Base-by-base conservation (phyloP, 1,139 yeast genomes). In the Pneumocystis carinii region DNA sequence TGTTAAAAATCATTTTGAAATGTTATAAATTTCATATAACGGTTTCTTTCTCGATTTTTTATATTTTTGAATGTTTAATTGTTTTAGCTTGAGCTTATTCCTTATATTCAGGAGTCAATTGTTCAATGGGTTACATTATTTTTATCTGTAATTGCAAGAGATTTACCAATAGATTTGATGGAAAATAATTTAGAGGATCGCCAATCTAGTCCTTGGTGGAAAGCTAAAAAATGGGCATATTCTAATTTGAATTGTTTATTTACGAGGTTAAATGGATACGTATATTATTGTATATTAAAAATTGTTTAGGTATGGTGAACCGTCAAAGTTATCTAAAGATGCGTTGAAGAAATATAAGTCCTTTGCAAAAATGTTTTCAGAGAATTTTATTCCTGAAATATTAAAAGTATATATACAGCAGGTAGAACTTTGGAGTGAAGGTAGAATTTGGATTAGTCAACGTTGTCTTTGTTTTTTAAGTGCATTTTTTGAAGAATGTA, bases 141-240 rank as follows among this genome's bases (percentile, higher is more conserved):
- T 70, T 84, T 89, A 58, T 77, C 80, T 24, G 81, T 88, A 4
- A 81, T 88, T 62, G 83, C 82, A 68, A 79, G 82, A 76, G 77
- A 77, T 1, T 75, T 86, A 7, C 89, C 95, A 2, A 72, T 73
- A 5, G 72, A 75, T 15, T 78, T 82, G 1, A 69, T 79, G 65
- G 73, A 75, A 3, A 69, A 78, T 10, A 83, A 81, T 53, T 76
- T 74, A 53, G 81, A 78, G 29, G 81, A 78, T 32, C 76, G 85
- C 66, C 77, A 75, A 60, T 66, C 69, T 19, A 76, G 78, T 66
- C 79, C 85, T 5, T 83, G 87, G 86, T 81, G 79, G 42, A 90
- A 89, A 73, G 82, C 92, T 67, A 87, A 89, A 74, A 92, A 92
- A 73, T 90, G 98, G 97, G 83, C 95, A 0, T 84, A 84, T 70